Percentiles rank a stretch among this genome's conserved stretches.
These are phyloP conservation scores for Ceratorhiza oryzae-sativae DNA, from an alignment of 1,284 basidiomycete genomes.

Conservation along the genomic window DNA sequence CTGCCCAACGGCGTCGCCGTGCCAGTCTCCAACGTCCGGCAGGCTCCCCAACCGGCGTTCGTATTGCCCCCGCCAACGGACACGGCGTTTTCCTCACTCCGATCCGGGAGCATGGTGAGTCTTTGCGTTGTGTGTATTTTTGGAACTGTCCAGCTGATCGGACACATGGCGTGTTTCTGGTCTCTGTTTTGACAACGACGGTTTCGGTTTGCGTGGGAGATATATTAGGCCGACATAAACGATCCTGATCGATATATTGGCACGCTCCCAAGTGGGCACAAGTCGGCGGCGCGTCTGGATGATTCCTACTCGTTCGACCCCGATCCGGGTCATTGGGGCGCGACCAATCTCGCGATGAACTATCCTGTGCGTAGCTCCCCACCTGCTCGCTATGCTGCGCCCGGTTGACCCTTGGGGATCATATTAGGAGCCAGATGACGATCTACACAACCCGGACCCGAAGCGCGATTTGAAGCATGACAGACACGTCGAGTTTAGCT, in stretches of 20 bases:
- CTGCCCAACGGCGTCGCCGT: background rate
- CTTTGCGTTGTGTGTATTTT: background rate
- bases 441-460: slow-evolving; percentile 53
- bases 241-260: slow-evolving; percentile 31
- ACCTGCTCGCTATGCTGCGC: background rate
- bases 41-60: slow-evolving; percentile 14
- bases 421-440: slow-evolving; percentile 46
- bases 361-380: background rate
- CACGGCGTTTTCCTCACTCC: slow-evolving; percentile 2
- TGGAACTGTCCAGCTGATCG: slow-evolving; percentile 1
- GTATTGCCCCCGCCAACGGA: slow-evolving; percentile 4
- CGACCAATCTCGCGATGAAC: background rate
- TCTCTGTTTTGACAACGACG: background rate
- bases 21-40: background rate
- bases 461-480: slow-evolving; percentile 69
- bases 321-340: slow-evolving; percentile 31
- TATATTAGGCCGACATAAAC: background rate
- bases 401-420: background rate
- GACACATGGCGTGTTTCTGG: background rate
- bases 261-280: background rate
- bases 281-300: background rate
- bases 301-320: slow-evolving; percentile 29
- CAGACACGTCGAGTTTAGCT: slow-evolving; percentile 68
- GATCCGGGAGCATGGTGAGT: slow-evolving; percentile 19
- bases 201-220: background rate